Base-by-base conservation (phyloP, 768 basidiomycete species). In the Lentinus tigrinus region DNA sequence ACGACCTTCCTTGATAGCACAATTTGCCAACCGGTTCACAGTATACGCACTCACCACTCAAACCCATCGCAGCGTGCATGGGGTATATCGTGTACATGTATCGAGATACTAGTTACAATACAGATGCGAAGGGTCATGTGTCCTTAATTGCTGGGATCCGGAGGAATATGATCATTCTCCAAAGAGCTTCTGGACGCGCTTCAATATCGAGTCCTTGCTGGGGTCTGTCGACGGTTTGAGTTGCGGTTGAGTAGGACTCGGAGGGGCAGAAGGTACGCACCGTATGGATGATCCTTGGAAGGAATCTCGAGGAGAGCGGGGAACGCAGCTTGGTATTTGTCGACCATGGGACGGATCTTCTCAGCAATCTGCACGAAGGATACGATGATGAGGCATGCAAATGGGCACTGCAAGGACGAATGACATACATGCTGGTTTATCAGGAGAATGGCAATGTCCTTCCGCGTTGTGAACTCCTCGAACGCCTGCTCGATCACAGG, bases 241-340 rank as follows among this genome's bases (percentile, higher is more conserved):
- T 65, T 43, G 55, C 64, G 57, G 58, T 60, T 52, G 61, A 60
- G 42, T 48, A 26, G 39, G 37, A 31, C 31, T 11, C 6, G 23
- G 10, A 4, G 47, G 34, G 36, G 39, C 11, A 47, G 56, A 28
- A 50, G 48, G n/a, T 24, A 46, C 83, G 57, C 53, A 96, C 96
- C 95, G 67, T 98, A 98, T 36, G 96, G 96, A 73, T 97, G 95
- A 69, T 98, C 96, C 73, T 98, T 98, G 54, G 93, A 95, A 24
- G 97, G 97, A 61, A 99, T 98, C 74, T 99, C 97, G 16, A 99
- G 84, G 39, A 99, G 76, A 0, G 97, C 94, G 21, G 97, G 97
- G 77, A 99, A 99, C 0, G 96, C 87, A 72, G 95, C 91, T 63
- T 93, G 87, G 73, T 99, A 99, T 67, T 87, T 87, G 74, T 99